Evolutionary conservation across 2,329 filamentous ascomycete genomes (phyloP), one percentile per base, ranked within the genome.

Genomic region (Fusarium redolens): DNA sequence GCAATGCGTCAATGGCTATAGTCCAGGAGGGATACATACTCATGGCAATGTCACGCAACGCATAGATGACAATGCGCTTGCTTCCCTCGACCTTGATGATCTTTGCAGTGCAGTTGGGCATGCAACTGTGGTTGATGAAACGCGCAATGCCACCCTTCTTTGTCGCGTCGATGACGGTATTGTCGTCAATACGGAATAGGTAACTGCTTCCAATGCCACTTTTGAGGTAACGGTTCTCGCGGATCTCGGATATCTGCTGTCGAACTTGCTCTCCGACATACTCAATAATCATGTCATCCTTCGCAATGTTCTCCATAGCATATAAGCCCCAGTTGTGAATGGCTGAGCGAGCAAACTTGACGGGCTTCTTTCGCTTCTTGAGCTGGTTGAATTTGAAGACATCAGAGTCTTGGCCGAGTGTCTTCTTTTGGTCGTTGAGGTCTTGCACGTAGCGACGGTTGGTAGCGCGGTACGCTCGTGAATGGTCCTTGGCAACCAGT

Each of bases 241-340:
- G 92, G 80, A 98, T 91, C 82, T 99, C 96, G n/a, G 96, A 95
- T 68, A 99, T 96, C 79, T 97, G 94, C 83, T 99, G 96, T 64
- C 96, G 91, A 41, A 99, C 95, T 82, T 97, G 96, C 84, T 99
- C 96, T 68, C 96, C 96, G 15, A 99, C 96, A 80, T 99, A 99
- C 84, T 99, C 96, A 79, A 99, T 99, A 81, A 99, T 99, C 95
- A 99, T 98, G 83, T 99, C 96, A 81, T 97, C 97, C 81, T 96
- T 95, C 68, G 93, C 90, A 72, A 99, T 99, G 79, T 97, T 96
- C 83, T 99, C 96, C 87, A 98, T 96, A 7, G 96, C 95, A 80
- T 99, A 99, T 33, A 99, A 85, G 33, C 96, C 96, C 96, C 96
- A 99, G 78, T 98, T 98, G 84, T 99, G 96, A 77, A 99, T 99